phyloP scores from a whole-genome alignment of 2,329 filamentous ascomycete species.

The Fusarium coffeatum region DNA sequence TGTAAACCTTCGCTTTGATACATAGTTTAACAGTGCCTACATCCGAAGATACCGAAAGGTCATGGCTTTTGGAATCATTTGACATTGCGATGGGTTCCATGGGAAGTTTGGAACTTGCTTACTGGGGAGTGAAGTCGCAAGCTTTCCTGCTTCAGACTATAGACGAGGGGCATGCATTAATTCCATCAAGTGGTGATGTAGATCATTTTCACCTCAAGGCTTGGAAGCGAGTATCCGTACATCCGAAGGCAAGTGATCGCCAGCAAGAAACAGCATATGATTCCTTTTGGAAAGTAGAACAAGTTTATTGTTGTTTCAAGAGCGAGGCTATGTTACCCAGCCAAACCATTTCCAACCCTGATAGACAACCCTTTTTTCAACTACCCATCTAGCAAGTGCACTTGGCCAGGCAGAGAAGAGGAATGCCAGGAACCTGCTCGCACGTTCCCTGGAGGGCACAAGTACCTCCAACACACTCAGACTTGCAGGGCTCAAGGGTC shows the following conservation, averaged over 20 bases:
- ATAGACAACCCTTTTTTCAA: background rate
- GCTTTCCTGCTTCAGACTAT: background rate
- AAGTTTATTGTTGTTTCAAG: too few relatives aligned
- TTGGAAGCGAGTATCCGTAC: background rate
- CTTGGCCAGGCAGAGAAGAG: slow-evolving; percentile 7
- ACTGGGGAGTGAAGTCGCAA: background rate
- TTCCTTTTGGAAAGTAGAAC: background rate
- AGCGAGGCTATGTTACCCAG: background rate
- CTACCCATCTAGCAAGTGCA: background rate
- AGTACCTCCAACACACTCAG: slow-evolving; percentile 6
- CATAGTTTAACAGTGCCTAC: background rate
- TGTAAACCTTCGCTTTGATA: background rate
- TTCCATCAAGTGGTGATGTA: background rate
- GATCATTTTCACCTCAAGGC: background rate
- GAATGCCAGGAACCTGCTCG: background rate
- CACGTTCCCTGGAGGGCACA: background rate
- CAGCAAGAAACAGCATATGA: background rate
- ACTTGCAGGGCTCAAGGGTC: slow-evolving; percentile 27
- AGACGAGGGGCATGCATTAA: background rate
- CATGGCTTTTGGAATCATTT: background rate
- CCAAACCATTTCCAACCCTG: rapidly evolving
- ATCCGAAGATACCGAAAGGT: background rate
- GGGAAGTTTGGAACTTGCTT: too few relatives aligned
- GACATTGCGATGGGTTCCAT: background rate
- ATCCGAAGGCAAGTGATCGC: background rate